phyloP scores from a whole-genome alignment of 164 flowering plant species.

The Vitis labrusca region DNA sequence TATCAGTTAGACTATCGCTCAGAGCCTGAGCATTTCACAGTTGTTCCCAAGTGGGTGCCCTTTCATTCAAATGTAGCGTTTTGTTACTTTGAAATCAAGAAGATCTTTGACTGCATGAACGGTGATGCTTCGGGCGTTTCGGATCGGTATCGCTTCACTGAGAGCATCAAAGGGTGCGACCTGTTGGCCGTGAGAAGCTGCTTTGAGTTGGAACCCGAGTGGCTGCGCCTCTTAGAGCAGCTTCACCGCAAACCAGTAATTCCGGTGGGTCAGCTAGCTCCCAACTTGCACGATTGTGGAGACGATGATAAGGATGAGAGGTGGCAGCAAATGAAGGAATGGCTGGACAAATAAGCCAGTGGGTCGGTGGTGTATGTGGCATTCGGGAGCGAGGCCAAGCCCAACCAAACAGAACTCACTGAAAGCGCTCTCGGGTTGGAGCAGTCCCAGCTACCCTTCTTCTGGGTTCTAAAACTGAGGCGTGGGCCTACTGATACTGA shows the following conservation, averaged over 20 bases:
- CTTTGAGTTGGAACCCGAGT: constrained; percentile 23
- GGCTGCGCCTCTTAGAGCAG: constrained; percentile 14
- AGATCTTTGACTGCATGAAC: not conserved
- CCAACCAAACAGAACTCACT: constrained; percentile 16
- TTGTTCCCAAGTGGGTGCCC: constrained; percentile 36
- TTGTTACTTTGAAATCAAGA: constrained; percentile 13
- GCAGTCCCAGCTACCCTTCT: constrained; percentile 32
- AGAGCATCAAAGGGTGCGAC: not conserved
- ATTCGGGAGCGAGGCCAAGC: constrained; percentile 27
- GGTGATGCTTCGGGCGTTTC: constrained; percentile 12
- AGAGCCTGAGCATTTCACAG: constrained; percentile 20
- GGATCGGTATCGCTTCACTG: not conserved
- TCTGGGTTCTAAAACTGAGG: constrained; percentile 38
- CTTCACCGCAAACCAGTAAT: constrained; percentile 20
- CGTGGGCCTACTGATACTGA: not conserved
- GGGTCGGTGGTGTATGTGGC: constrained; percentile 28
- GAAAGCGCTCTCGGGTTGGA: constrained; percentile 38
- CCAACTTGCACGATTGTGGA: not conserved
- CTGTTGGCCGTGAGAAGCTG: constrained; percentile 7
- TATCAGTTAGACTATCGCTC: not conserved
- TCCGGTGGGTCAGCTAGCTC: constrained; percentile 26
- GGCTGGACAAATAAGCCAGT: constrained; percentile 19
- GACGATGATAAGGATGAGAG: not conserved
- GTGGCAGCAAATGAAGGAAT: constrained; percentile 13
- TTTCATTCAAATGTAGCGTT: constrained; percentile 22